These are phyloP conservation scores for Pilasporangium apinafurcum DNA, from an alignment of 352 stramenopile genomes.

Conservation along the genomic window DNA sequence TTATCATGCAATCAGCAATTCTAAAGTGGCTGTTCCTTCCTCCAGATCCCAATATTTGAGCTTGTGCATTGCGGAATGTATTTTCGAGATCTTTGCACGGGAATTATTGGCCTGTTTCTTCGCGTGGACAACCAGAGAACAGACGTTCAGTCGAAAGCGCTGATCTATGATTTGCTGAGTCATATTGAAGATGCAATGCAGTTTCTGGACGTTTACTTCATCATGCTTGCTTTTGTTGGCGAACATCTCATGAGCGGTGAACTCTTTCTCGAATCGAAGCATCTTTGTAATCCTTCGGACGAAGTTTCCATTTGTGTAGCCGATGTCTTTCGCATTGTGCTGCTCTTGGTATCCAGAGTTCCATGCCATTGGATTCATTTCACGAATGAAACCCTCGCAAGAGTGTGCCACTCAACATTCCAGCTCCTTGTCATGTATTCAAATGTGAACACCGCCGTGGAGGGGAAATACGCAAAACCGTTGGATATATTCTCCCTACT, in stretches of 20 bases:
- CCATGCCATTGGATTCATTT: constrained; percentile 59
- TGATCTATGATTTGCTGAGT: constrained; percentile 33
- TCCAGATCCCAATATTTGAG: constrained; percentile 44
- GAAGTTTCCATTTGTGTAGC: constrained; percentile 6
- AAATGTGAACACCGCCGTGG: constrained; percentile 8
- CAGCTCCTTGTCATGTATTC: constrained; percentile 36
- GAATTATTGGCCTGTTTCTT: constrained; percentile 27
- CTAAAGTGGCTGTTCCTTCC: not conserved
- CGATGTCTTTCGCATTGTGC: constrained; percentile 39
- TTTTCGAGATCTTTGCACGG: constrained; percentile 22
- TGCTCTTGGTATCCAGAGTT: constrained; percentile 20
- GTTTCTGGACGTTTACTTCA: constrained; percentile 45
- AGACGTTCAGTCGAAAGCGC: constrained; percentile 10
- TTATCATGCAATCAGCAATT: no score
- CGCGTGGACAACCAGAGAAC: constrained; percentile 7
- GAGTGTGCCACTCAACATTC: constrained; percentile 32
- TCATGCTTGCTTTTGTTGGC: constrained; percentile 38
- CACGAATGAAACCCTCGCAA: constrained; percentile 27
- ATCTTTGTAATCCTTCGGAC: constrained; percentile 5
- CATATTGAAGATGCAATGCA: constrained; percentile 36
- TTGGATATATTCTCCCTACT: constrained; percentile 26
- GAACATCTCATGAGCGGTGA: constrained; percentile 10
- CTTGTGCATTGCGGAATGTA: constrained; percentile 35
- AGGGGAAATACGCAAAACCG: constrained; percentile 13
- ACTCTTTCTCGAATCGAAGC: constrained; percentile 18